phyloP scores from a whole-genome alignment of 1,284 basidiomycete genomes.

The Porphyrellus sp. region DNA sequence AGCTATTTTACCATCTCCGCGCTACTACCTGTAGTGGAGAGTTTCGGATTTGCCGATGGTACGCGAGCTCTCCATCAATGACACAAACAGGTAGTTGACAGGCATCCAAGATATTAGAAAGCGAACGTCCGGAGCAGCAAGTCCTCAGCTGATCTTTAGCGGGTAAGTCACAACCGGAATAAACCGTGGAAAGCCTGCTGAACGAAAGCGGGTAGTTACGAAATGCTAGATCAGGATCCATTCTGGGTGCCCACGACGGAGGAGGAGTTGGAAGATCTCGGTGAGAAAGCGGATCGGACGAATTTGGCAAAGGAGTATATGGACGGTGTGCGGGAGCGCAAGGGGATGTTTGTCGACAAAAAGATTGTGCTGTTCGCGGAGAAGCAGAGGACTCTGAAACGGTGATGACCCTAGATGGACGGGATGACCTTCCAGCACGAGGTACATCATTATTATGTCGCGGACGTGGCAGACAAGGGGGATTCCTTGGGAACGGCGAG shows the following conservation, averaged over 20 bases:
- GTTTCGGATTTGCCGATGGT: conserved; percentile 98
- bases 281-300: conserved; percentile 90
- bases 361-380: conserved; percentile 94
- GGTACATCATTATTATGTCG: conserved; percentile 6
- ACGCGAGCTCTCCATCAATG: conserved; percentile 12
- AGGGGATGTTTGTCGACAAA: conserved; percentile 92
- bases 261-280: conserved; percentile 96
- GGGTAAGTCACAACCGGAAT: conserved; percentile 52
- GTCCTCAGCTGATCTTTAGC: conserved; percentile 94
- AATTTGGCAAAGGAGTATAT: conserved; percentile 96
- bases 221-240: conserved; percentile 89
- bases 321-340: conserved; percentile 87
- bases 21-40: conserved; percentile 93
- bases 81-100: conserved; percentile 5
- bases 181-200: conserved; percentile 13
- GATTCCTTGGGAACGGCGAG: conserved; percentile 4
- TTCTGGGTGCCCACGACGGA: conserved; percentile 99
- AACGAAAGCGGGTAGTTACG: conserved; percentile 53
- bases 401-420: conserved; percentile 40
- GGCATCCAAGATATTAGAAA: conserved; percentile 79
- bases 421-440: background rate
- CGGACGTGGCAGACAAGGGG: conserved; percentile 15
- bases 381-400: conserved; percentile 95
- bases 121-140: conserved; percentile 93
- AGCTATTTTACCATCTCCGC: conserved; percentile 92